Conservation (phyloP, 139 green algal genomes). For the Chlamydomonas eustigma region DNA sequence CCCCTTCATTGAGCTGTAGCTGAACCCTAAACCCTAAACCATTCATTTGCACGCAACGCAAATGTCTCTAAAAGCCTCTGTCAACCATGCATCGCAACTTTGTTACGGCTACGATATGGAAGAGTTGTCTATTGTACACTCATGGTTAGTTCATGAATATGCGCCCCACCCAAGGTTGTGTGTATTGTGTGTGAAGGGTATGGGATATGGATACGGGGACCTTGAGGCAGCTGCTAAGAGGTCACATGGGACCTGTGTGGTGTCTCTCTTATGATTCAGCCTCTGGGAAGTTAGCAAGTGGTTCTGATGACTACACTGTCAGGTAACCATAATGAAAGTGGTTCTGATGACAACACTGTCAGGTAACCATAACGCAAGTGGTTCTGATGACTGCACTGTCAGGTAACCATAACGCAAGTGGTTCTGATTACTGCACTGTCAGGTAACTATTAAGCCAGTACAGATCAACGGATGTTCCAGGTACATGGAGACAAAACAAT, state of each 20-base stretch:
- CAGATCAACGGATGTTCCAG: too few species aligned
- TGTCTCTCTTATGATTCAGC: slow-evolving; percentile 18
- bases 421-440: too few species aligned
- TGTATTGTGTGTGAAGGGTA: slow-evolving; percentile 6
- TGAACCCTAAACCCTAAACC: neutral
- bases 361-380: too few species aligned
- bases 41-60: neutral
- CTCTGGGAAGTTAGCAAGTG: slow-evolving; percentile 7
- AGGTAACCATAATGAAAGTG: too few species aligned
- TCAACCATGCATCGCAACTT: neutral
- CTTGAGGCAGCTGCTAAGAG: slow-evolving; percentile 4
- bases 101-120: too few species aligned
- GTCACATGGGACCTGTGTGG: slow-evolving; percentile 22
- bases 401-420: too few species aligned
- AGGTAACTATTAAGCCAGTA: too few species aligned
- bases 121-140: neutral
- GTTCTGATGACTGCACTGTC: slow-evolving; percentile 26
- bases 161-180: neutral
- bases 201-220: slow-evolving; percentile 11
- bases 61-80: neutral
- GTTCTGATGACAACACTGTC: too few species aligned
- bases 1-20: neutral
- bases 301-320: slow-evolving; percentile 27
- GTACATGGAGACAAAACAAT: too few species aligned
- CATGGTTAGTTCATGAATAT: neutral